These are phyloP conservation scores for Triglochin maritima DNA, from an alignment of 106 monocot species.

Conservation along the genomic window DNA sequence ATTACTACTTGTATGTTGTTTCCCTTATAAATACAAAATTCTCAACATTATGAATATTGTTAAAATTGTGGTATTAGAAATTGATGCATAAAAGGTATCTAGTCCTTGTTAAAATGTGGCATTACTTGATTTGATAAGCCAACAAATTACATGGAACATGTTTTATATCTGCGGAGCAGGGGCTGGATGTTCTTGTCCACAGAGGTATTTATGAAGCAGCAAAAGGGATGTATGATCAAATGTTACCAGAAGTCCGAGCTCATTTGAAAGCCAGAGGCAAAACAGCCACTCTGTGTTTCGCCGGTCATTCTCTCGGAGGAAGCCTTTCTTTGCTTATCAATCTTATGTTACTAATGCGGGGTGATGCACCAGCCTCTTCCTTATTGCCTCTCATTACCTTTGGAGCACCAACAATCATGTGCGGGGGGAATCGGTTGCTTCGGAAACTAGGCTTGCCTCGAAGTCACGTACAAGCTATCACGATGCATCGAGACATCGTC, in stretches of 20 bases:
- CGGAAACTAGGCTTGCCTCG: conserved; percentile 44
- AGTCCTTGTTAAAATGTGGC: too few relatives aligned
- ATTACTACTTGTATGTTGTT: too few relatives aligned
- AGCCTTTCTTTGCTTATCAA: conserved; percentile 52
- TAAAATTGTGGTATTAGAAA: too few relatives aligned
- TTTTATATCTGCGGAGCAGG: conserved; percentile 28
- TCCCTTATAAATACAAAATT: too few relatives aligned
- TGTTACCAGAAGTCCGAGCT: conserved; percentile 53
- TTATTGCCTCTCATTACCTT: conserved; percentile 78
- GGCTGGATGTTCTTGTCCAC: conserved; percentile 76
- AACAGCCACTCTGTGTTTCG: conserved; percentile 51
- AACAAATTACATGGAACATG: background rate
- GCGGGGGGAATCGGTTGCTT: conserved; percentile 71
- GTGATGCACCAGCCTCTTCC: conserved; percentile 35
- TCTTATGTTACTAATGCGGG: conserved; percentile 35
- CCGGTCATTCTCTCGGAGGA: conserved; percentile 90
- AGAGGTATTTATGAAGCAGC: conserved; percentile 95
- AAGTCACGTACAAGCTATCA: conserved; percentile 59
- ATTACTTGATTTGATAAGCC: too few relatives aligned
- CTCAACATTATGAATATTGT: too few relatives aligned
- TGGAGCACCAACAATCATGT: conserved; percentile 82
- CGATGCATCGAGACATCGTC: conserved; percentile 83
- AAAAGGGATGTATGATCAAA: conserved; percentile 76
- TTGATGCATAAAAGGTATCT: too few relatives aligned
- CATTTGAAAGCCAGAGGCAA: conserved; percentile 34